phyloP scores from a whole-genome alignment of 208 protist species.

The Phytomonas sp. region DNA sequence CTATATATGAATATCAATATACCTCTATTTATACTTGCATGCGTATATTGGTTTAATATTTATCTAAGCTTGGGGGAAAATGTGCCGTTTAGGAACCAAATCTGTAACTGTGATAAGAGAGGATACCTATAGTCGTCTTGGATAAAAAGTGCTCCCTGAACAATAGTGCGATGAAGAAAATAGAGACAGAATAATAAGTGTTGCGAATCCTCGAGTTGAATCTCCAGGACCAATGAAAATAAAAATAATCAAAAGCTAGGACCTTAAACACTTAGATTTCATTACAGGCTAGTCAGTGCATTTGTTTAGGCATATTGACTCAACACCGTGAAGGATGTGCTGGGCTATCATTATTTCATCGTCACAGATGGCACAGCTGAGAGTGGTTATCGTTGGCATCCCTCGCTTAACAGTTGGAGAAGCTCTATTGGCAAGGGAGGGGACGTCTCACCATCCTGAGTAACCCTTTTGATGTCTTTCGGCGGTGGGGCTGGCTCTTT shows the following conservation, averaged over 20 bases:
- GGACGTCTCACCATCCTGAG: slow-evolving; percentile 46
- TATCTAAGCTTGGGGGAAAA: background rate
- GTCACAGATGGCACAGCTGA: background rate
- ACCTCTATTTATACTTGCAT: background rate
- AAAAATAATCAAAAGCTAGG: slow-evolving; percentile 6
- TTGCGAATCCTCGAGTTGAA: background rate
- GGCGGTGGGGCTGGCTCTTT: slow-evolving; percentile 66
- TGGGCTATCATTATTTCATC: background rate
- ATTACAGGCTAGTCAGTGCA: background rate
- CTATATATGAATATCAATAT: background rate
- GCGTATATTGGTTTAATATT: background rate
- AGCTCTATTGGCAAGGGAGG: slow-evolving; percentile 69
- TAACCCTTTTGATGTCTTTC: slow-evolving; percentile 42
- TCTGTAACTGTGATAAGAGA: background rate
- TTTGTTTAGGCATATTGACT: slow-evolving; percentile 5
- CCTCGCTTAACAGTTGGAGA: slow-evolving; percentile 66
- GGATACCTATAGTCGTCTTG: background rate
- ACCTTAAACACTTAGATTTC: slow-evolving; percentile 5
- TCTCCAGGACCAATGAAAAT: background rate
- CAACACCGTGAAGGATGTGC: background rate
- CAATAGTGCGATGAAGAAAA: background rate
- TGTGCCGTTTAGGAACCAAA: background rate
- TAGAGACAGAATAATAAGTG: background rate
- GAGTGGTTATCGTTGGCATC: background rate
- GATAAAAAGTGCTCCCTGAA: background rate